These are phyloP conservation scores for Apiospora pterosperma DNA, from an alignment of 2,329 filamentous ascomycete species.

Conservation along the genomic window DNA sequence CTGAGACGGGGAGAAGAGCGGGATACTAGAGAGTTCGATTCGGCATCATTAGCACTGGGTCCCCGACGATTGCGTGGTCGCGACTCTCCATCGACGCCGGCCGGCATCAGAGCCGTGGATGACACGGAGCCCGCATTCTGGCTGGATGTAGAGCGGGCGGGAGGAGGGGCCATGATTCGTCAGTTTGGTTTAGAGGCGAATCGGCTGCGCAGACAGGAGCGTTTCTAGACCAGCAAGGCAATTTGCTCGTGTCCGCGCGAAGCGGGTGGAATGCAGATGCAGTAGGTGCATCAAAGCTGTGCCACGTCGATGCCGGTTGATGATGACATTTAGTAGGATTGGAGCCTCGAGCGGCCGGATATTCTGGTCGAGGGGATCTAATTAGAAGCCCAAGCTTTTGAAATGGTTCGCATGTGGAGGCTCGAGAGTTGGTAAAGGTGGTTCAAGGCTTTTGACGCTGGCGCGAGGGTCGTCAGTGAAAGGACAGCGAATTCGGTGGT, in stretches of 20 bases:
- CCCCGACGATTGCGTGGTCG: slow-evolving; percentile 51
- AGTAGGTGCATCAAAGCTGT: slow-evolving; percentile 7
- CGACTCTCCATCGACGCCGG: slow-evolving; percentile 38
- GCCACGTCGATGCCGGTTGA: background rate
- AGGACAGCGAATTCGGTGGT: slow-evolving; percentile 1
- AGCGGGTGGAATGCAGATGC: slow-evolving; percentile 20
- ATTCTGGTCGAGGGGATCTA: background rate
- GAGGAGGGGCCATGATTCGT: slow-evolving; percentile 11
- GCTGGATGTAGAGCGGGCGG: slow-evolving; percentile 23
- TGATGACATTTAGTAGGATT: background rate
- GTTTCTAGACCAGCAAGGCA: slow-evolving; percentile 2
- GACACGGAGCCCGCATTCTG: slow-evolving; percentile 30
- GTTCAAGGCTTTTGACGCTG: no score
- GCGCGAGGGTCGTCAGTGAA: background rate
- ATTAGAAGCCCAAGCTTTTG: background rate
- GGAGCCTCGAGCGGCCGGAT: background rate
- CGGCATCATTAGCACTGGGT: slow-evolving; percentile 27
- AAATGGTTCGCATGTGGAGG: background rate
- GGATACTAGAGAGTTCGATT: slow-evolving; percentile 22
- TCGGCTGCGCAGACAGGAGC: background rate
- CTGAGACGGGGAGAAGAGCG: slow-evolving; percentile 35
- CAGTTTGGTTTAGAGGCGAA: background rate
- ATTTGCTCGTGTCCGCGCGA: slow-evolving; percentile 19
- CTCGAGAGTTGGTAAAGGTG: background rate
- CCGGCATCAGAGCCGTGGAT: slow-evolving; percentile 42